Base-by-base conservation (phyloP, 768 basidiomycete species). In the Sistotremastrum suecicum region DNA sequence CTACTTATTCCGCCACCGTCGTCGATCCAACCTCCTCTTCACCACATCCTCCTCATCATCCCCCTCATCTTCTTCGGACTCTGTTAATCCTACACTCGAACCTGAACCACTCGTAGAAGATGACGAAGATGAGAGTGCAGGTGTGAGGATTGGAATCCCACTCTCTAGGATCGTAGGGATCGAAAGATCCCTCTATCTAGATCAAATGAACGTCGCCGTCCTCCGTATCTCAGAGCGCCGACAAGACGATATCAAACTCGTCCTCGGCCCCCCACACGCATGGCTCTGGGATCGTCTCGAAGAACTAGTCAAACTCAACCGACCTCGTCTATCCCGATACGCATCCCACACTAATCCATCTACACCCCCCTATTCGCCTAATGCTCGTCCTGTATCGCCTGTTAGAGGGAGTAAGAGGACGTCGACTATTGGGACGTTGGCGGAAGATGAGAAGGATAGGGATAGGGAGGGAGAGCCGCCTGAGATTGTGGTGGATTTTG, bases 341-440 rank as follows among this genome's bases (percentile, higher is more conserved):
- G 20, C 20, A 20, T 20, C 20, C 20, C 20, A 39, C 20, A 11
- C 28, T 4, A 43, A 30, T 2, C 45, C 30, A 5, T 28, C 31
- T 11, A 36, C 28, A 35, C 36, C 32, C 29, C 43, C 41, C 10
- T n/a, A 31, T 31, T 33, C 34, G 30, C 41, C 41, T 10, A 41
- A 10, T 91, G 4, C 78, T 80, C 2, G 69, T 77, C 1, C 70
- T 99, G 43, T 80, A 98, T 42, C 76, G 82, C 42, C 72, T 99
- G 12, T 76, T 92, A n/a, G 74, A 80, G 55, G 95, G 83, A 44
- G 90, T 98, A 4, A 78, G 74, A 44, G 83, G 79, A 34, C 78
- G 94, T 20, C 20, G 20, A 20, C 20, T 12, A 29, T 41, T 41
- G 40, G 12, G 40, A 20, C 29, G 8, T 20, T 41, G 40, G 33